Conservation (phyloP, 257 asterid species). For the Fraxinus excelsior region DNA sequence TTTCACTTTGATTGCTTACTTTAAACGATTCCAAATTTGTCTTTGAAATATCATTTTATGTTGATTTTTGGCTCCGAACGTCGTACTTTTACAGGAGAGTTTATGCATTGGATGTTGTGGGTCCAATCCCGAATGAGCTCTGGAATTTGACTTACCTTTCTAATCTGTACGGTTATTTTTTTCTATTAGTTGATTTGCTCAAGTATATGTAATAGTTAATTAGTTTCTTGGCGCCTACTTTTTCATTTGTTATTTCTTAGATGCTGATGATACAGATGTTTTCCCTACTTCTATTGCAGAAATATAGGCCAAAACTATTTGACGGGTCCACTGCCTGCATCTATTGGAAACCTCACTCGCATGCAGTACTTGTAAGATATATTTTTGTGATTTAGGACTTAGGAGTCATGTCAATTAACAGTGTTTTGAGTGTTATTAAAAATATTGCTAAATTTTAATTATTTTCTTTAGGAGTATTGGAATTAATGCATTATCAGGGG, state of each 20-base stretch:
- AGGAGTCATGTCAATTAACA: background rate
- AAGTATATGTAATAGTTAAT: background rate
- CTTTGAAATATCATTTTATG: background rate
- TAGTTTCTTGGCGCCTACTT: background rate
- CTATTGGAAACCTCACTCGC: slow-evolving; percentile 55
- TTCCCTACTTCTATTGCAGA: slow-evolving; percentile 36
- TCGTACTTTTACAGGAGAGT: slow-evolving; percentile 40
- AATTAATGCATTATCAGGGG: slow-evolving; percentile 67
- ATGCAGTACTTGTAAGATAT: slow-evolving; percentile 65
- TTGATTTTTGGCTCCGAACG: slow-evolving; percentile 16
- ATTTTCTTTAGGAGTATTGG: slow-evolving; percentile 44
- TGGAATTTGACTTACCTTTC: slow-evolving; percentile 59
- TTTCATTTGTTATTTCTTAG: background rate
- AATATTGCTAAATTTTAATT: slow-evolving; percentile 7
- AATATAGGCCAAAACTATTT: slow-evolving; percentile 58
- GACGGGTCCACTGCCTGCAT: slow-evolving; percentile 62
- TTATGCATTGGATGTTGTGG: slow-evolving; percentile 40
- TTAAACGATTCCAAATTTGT: background rate
- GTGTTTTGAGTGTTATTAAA: background rate
- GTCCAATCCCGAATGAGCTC: slow-evolving; percentile 57
- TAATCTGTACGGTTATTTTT: slow-evolving; percentile 35
- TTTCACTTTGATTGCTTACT: background rate
- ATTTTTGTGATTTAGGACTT: slow-evolving; percentile 1
- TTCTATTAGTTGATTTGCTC: background rate
- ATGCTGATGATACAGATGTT: background rate